Conservation (phyloP, 2,329 filamentous ascomycete species). For the Nemania sp. region DNA sequence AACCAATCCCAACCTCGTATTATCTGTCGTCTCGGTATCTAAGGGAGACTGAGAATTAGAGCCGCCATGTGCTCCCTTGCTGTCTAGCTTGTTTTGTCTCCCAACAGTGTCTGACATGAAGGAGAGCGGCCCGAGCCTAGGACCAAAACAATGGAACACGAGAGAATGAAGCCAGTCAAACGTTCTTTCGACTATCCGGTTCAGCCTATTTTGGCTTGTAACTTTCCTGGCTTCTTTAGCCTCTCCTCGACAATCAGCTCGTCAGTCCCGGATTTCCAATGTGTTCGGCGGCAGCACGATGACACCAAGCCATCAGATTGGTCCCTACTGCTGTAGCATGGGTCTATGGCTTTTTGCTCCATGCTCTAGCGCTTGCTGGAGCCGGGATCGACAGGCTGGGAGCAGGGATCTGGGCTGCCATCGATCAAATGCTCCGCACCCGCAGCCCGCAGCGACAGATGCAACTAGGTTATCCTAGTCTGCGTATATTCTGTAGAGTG, state of each 20-base stretch:
- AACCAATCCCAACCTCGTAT: too few species aligned
- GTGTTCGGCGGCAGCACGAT: slow-evolving; percentile 31
- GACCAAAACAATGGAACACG: slow-evolving; percentile 13
- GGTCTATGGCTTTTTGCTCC: slow-evolving; percentile 38
- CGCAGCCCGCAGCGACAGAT: slow-evolving; percentile 34
- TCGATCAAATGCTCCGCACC: slow-evolving; percentile 36
- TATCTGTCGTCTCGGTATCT: too few species aligned
- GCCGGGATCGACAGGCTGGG: slow-evolving; percentile 47
- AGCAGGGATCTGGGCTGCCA: slow-evolving; percentile 46
- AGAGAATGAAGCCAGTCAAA: slow-evolving; percentile 27
- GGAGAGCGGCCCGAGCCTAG: slow-evolving; percentile 31
- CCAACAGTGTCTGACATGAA: slow-evolving; percentile 19
- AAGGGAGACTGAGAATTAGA: slow-evolving; percentile 17
- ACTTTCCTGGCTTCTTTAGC: slow-evolving; percentile 34
- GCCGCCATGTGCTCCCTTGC: slow-evolving; percentile 21
- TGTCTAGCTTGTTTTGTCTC: slow-evolving; percentile 1
- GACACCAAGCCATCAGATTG: slow-evolving; percentile 39
- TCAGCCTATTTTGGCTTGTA: slow-evolving; percentile 38
- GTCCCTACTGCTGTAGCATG: slow-evolving; percentile 37
- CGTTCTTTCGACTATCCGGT: slow-evolving; percentile 28
- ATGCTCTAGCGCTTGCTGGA: slow-evolving; percentile 44
- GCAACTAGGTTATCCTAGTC: slow-evolving; percentile 19
- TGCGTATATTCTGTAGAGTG: slow-evolving; percentile 23
- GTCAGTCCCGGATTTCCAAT: slow-evolving; percentile 31
- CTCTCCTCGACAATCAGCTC: slow-evolving; percentile 28